phyloP scores from a whole-genome alignment of 2,329 filamentous ascomycete genomes.

The Paraphaeosphaeria sporulosa region DNA sequence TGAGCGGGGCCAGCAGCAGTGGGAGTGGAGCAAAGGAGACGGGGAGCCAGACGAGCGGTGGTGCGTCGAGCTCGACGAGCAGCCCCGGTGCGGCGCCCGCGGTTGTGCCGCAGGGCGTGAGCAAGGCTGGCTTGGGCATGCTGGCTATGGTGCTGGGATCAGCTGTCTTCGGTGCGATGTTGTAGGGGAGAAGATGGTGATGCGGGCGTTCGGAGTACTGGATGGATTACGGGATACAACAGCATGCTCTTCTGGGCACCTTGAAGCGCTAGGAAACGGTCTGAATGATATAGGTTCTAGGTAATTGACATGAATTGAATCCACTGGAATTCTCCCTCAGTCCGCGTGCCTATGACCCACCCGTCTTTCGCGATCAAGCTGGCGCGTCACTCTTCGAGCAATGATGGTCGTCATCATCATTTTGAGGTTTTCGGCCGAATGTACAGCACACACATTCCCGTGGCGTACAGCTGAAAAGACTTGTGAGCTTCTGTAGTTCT shows the following conservation, averaged over 20 bases:
- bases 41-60: slow-evolving; percentile 12
- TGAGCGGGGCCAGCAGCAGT: slow-evolving; percentile 20
- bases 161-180: slow-evolving; percentile 34
- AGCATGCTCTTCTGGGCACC: not conserved
- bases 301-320: not conserved
- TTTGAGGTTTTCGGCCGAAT: no score
- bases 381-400: not conserved
- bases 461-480: no score
- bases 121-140: slow-evolving; percentile 39
- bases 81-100: slow-evolving; percentile 24
- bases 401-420: not conserved
- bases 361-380: not conserved
- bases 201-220: not conserved
- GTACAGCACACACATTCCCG: no score
- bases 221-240: not conserved
- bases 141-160: slow-evolving; percentile 37
- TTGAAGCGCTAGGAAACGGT: not conserved
- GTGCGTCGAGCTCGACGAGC: slow-evolving; percentile 23
- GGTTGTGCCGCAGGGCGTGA: slow-evolving; percentile 28
- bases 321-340: not conserved
- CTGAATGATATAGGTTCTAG: not conserved
- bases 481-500: no score
- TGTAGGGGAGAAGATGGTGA: slow-evolving; percentile 21
- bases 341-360: not conserved
- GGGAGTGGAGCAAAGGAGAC: slow-evolving; percentile 16